These are phyloP conservation scores for Quercus lobata DNA, from an alignment of 331 rosid species.

Conservation along the genomic window DNA sequence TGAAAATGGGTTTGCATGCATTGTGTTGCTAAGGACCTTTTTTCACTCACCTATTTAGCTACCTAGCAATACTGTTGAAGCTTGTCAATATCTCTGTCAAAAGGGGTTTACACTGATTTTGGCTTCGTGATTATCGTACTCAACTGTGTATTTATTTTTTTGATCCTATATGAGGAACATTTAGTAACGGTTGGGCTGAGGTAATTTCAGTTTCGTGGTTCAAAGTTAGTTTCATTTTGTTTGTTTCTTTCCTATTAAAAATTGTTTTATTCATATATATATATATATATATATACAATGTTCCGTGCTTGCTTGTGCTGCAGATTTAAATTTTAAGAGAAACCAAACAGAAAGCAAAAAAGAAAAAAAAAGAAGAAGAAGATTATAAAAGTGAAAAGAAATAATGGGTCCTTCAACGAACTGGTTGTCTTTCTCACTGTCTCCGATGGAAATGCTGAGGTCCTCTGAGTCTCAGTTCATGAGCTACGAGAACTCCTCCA, in stretches of 20 bases:
- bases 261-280: conserved; percentile 4
- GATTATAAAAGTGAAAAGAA: not conserved
- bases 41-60: not conserved
- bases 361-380: not conserved
- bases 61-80: not conserved
- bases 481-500: conserved; percentile 56
- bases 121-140: not conserved
- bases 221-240: not conserved
- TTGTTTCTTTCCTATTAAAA: conserved; percentile 33
- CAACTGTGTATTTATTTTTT: not conserved
- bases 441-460: conserved; percentile 82
- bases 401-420: conserved; percentile 78
- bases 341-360: not conserved
- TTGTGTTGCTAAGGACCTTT: not conserved
- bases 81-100: not conserved
- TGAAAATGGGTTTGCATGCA: conserved; percentile 41
- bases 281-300: not conserved
- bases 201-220: conserved; percentile 19
- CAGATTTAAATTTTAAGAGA: conserved; percentile 28
- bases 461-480: conserved; percentile 54
- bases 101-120: not conserved
- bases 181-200: conserved; percentile 24
- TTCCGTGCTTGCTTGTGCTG: conserved; percentile 7
- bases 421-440: conserved; percentile 87
- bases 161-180: not conserved